A percentile compares a stretch with the other conserved stretches of the same genome.
These are phyloP conservation scores for Cercospora sp. DNA, from an alignment of 2,329 filamentous ascomycete species.

Conservation along the genomic window DNA sequence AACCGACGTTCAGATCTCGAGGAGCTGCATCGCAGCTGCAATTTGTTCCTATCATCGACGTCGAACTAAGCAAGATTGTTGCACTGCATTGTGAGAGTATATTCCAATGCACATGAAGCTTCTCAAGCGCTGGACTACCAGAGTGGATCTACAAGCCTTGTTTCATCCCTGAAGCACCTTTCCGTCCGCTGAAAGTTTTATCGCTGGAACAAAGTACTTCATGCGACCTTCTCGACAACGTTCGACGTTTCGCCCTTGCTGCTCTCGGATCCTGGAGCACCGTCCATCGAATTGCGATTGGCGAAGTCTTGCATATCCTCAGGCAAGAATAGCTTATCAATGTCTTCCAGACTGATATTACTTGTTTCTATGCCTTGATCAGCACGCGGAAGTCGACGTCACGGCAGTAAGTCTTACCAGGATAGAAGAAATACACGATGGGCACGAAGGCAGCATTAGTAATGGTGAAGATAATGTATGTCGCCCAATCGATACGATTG, in stretches of 20 bases:
- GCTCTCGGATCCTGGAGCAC: slow-evolving; percentile 1
- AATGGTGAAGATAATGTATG: slow-evolving; percentile 38
- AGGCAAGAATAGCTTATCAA: slow-evolving; percentile 21
- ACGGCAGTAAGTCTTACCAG: not conserved
- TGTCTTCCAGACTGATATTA: slow-evolving; percentile 43
- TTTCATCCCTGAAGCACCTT: not conserved
- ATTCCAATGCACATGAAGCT: not conserved
- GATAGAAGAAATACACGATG: slow-evolving; percentile 35
- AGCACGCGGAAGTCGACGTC: not conserved
- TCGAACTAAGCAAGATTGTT: not conserved
- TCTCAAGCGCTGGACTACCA: not conserved
- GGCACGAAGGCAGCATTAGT: slow-evolving; percentile 36
- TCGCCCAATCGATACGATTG: slow-evolving; percentile 34
- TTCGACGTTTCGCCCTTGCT: slow-evolving; percentile 14
- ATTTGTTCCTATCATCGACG: not conserved
- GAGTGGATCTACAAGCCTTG: not conserved
- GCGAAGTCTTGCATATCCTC: slow-evolving; percentile 18
- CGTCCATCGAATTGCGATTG: slow-evolving; percentile 7
- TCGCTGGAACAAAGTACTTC: not conserved
- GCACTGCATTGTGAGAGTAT: not conserved
- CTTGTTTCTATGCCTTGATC: slow-evolving; percentile 22
- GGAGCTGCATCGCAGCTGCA: not conserved
- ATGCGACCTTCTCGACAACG: slow-evolving; percentile 15
- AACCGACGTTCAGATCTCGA: not conserved
- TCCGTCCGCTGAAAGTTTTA: not conserved